Conservation (phyloP, 805 yeast genomes). For the Yarrowia sp. region DNA sequence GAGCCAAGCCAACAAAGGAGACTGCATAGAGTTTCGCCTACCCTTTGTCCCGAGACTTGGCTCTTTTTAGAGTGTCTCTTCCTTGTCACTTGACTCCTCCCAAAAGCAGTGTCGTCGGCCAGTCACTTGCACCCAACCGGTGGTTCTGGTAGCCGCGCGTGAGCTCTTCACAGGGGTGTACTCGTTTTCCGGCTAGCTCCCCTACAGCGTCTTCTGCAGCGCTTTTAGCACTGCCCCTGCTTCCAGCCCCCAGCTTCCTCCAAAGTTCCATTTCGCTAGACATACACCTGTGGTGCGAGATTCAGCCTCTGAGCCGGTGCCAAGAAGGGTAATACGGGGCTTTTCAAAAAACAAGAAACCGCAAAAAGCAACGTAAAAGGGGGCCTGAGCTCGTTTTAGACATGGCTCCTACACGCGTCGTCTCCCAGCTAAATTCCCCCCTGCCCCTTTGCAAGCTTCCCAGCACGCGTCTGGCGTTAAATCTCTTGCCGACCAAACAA, state of each 20-base stretch:
- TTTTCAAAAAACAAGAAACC: neutral
- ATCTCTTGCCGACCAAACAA: conserved; percentile 4
- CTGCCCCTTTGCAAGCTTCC: conserved; percentile 9
- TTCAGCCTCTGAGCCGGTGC: conserved; percentile 19
- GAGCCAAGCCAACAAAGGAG: conserved; percentile 12
- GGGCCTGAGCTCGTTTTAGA: neutral
- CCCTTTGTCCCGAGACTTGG: conserved; percentile 29
- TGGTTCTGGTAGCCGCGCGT: neutral
- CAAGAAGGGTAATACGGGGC: conserved; percentile 19
- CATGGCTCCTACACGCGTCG: conserved; percentile 15
- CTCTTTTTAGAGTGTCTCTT: conserved; percentile 21
- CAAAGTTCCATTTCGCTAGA: conserved; percentile 27
- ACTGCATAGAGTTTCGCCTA: conserved; percentile 7
- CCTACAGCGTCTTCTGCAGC: neutral
- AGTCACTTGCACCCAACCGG: neutral
- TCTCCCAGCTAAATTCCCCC: conserved; percentile 19
- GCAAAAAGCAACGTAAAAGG: neutral
- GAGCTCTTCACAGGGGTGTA: too few species aligned
- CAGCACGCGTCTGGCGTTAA: conserved; percentile 30
- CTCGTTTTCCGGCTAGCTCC: neutral
- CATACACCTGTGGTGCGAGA: conserved; percentile 34
- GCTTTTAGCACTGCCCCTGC: neutral
- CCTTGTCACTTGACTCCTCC: conserved; percentile 32
- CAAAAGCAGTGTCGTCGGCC: neutral
- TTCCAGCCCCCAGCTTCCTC: neutral